Evolutionary conservation across 495 filamentous ascomycete genomes (phyloP).

Genomic region (Talaromyces liani): DNA sequence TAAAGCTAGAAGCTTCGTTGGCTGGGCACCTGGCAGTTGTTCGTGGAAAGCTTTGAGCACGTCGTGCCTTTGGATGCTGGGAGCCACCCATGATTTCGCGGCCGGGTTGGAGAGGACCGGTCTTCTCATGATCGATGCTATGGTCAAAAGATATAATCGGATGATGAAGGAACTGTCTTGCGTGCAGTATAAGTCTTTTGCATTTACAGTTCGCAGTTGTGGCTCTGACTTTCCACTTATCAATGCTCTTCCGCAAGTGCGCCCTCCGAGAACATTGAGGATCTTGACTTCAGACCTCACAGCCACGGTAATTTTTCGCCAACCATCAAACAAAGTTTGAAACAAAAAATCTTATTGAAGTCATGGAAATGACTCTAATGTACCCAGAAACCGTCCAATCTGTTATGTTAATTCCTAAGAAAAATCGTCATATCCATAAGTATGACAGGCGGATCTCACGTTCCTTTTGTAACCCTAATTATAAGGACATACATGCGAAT

Average conservation of each 20-base stretch:
- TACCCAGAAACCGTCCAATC: too few relatives aligned
- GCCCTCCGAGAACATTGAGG: not conserved
- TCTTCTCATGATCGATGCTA: not conserved
- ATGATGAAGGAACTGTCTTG: not conserved
- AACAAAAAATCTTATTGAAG: not conserved
- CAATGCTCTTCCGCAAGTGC: not conserved
- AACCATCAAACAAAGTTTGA: not conserved
- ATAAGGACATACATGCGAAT: too few relatives aligned
- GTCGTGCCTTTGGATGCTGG: not conserved
- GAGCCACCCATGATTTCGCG: constrained; percentile 1
- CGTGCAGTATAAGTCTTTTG: not conserved
- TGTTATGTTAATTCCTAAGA: too few relatives aligned
- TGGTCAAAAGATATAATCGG: not conserved
- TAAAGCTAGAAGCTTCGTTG: constrained; percentile 43
- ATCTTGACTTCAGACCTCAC: not conserved
- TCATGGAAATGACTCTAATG: too few relatives aligned
- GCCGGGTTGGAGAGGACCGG: not conserved
- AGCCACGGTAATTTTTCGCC: not conserved
- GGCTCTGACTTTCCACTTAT: not conserved
- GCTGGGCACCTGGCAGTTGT: constrained; percentile 40
- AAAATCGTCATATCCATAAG: too few relatives aligned
- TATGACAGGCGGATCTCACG: too few relatives aligned
- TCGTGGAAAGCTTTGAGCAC: constrained; percentile 34
- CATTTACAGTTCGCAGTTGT: not conserved
- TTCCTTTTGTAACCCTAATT: too few relatives aligned